Percentiles rank a stretch among this genome's conserved stretches.
These are phyloP conservation scores for Brettanomyces bruxellensis DNA, from an alignment of 805 yeast genomes.

Conservation along the genomic window DNA sequence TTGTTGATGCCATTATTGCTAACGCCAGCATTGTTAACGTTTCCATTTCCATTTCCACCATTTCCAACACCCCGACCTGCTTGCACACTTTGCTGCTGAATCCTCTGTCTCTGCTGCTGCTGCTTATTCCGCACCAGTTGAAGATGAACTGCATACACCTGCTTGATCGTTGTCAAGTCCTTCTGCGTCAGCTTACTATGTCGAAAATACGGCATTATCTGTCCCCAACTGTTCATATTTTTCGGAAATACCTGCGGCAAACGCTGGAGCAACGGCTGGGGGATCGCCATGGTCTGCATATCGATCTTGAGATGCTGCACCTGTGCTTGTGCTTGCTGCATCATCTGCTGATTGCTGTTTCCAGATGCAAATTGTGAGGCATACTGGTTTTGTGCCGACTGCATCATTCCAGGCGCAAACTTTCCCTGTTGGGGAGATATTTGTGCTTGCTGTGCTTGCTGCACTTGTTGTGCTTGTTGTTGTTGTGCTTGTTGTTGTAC, in stretches of 20 bases:
- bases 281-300: conserved; percentile 62
- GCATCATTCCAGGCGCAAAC: conserved; percentile 9
- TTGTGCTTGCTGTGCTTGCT: conserved; percentile 16
- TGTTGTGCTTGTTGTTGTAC: conserved; percentile 10
- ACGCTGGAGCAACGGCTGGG: conserved; percentile 51
- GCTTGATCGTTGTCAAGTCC: conserved; percentile 50
- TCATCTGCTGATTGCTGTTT: not conserved
- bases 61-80: conserved; percentile 13
- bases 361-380: not conserved
- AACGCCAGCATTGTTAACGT: too few species aligned
- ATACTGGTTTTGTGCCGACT: not conserved
- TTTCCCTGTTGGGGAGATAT: not conserved
- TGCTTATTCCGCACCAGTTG: conserved; percentile 6
- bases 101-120: conserved; percentile 21
- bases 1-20: conserved; percentile 15
- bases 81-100: conserved; percentile 24
- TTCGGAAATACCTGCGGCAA: conserved; percentile 68
- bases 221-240: conserved; percentile 74
- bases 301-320: conserved; percentile 21
- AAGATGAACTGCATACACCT: conserved; percentile 51
- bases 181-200: conserved; percentile 47
- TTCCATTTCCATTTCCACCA: too few species aligned
- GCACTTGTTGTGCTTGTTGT: conserved; percentile 10
- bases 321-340: conserved; percentile 3
- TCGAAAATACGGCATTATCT: conserved; percentile 55